Evolutionary conservation across 2,329 filamentous ascomycete genomes (phyloP).

Genomic region (Camptophora hylomeconis): DNA sequence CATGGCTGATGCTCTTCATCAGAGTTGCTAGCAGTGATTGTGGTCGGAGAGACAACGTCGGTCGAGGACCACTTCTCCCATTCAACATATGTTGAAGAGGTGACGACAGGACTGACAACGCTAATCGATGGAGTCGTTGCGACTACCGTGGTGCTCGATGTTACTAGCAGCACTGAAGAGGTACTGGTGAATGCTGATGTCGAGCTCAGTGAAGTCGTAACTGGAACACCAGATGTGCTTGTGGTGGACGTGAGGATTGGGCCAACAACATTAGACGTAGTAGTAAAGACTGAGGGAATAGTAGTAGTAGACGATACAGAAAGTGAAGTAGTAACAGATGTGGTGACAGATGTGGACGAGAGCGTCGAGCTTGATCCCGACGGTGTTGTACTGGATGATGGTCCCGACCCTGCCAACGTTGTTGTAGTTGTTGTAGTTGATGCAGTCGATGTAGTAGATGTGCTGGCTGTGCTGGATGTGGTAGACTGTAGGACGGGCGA

Average conservation of each 20-base stretch:
- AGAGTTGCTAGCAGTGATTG: too few species aligned
- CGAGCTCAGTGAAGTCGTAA: too few species aligned
- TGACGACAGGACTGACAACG: background rate
- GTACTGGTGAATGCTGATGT: constrained; percentile 1
- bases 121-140: background rate
- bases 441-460: background rate
- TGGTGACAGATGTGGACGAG: too few species aligned
- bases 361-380: too few species aligned
- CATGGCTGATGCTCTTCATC: too few species aligned
- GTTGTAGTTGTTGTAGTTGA: background rate
- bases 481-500: constrained; percentile 2
- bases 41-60: too few species aligned
- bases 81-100: constrained; percentile 1
- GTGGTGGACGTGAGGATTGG: constrained; percentile 2
- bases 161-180: constrained; percentile 4
- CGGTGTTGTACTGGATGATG: too few species aligned
- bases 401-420: background rate
- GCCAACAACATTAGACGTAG: background rate
- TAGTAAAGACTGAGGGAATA: too few species aligned
- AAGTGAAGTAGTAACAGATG: too few species aligned
- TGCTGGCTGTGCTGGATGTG: constrained; percentile 5
- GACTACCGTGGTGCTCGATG: constrained; percentile 3
- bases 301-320: too few species aligned
- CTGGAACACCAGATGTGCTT: too few species aligned
- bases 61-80: constrained; percentile 7